These are phyloP conservation scores for Naganishia albida DNA, from an alignment of 1,284 basidiomycete species.

Conservation along the genomic window DNA sequence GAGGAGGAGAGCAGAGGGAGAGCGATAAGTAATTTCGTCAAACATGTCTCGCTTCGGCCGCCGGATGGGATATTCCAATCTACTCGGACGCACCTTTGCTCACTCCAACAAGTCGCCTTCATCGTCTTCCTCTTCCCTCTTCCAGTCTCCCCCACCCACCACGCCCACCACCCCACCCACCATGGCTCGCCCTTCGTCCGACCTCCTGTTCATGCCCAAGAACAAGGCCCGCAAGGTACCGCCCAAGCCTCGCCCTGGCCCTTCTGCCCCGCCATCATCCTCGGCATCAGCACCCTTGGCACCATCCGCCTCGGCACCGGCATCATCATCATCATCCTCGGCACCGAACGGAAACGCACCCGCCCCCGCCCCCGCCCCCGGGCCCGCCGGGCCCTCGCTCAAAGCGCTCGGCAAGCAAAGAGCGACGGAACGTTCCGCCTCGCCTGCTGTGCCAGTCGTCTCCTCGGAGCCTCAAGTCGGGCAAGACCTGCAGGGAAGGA, in stretches of 20 bases:
- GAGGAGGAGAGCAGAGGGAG: too few relatives aligned
- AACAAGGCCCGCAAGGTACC: constrained; percentile 1
- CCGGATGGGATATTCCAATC: too few relatives aligned
- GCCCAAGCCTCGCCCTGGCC: not conserved
- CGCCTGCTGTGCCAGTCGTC: not conserved
- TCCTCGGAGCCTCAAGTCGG: not conserved
- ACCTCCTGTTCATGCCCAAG: constrained; percentile 30
- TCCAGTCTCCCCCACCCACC: not conserved
- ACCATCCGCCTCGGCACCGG: not conserved
- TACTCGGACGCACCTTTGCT: not conserved
- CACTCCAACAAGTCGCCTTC: not conserved
- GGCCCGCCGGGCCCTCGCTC: not conserved
- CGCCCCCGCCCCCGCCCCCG: not conserved
- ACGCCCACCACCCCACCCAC: not conserved
- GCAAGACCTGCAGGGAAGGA: constrained; percentile 9
- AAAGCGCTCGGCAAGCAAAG: constrained; percentile 19
- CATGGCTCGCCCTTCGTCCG: constrained; percentile 8
- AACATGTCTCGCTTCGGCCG: too few relatives aligned
- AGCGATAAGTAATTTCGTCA: not conserved
- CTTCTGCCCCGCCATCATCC: not conserved
- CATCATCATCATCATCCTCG: not conserved
- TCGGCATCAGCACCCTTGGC: too few relatives aligned
- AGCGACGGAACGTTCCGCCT: not conserved
- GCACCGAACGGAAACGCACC: too few relatives aligned
- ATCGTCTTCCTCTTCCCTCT: not conserved